These are phyloP conservation scores for Rhodotorula taiwanensis DNA, from an alignment of 768 basidiomycete genomes.

Conservation along the genomic window DNA sequence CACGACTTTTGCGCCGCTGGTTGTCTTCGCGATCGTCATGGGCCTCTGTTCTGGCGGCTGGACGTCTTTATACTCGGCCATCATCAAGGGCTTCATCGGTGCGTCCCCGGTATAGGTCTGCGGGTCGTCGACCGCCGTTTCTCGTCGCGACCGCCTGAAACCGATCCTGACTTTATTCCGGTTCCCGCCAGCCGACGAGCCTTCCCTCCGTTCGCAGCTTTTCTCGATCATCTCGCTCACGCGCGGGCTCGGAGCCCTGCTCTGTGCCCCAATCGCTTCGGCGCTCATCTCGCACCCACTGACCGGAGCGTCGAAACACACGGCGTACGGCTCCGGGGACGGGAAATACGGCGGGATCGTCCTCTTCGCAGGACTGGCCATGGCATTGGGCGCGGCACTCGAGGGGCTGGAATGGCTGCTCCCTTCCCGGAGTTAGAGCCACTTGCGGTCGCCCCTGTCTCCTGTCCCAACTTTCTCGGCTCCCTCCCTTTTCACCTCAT, in stretches of 20 bases:
- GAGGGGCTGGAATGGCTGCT: slow-evolving; percentile 3
- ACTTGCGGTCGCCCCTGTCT: no score
- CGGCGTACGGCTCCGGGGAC: background rate
- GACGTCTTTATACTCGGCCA: slow-evolving; percentile 9
- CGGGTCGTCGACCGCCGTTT: no score
- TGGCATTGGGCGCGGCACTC: background rate
- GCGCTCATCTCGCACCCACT: slow-evolving; percentile 8
- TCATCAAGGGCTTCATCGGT: slow-evolving; percentile 12
- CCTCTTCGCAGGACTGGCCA: slow-evolving; percentile 1
- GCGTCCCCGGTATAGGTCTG: no score
- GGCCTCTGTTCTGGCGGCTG: slow-evolving; percentile 12
- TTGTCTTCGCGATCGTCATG: slow-evolving; percentile 14
- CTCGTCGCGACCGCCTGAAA: no score
- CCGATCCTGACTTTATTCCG: no score
- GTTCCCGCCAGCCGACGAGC: slow-evolving; percentile 4
- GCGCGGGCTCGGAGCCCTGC: slow-evolving; percentile 20
- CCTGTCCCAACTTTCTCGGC: no score
- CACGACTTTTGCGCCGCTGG: slow-evolving; percentile 5
- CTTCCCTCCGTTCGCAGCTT: slow-evolving; percentile 7
- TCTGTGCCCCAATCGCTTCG: slow-evolving; percentile 19
- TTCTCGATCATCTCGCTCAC: slow-evolving; percentile 20
- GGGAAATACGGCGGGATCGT: slow-evolving; percentile 8
- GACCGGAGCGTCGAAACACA: background rate
- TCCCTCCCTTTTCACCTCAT: no score
- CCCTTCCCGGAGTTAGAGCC: no score